Evolutionary conservation across 2,329 filamentous ascomycete genomes (phyloP), one percentile per base, ranked within the genome.

Genomic region (Ceratocystis ficicola): DNA sequence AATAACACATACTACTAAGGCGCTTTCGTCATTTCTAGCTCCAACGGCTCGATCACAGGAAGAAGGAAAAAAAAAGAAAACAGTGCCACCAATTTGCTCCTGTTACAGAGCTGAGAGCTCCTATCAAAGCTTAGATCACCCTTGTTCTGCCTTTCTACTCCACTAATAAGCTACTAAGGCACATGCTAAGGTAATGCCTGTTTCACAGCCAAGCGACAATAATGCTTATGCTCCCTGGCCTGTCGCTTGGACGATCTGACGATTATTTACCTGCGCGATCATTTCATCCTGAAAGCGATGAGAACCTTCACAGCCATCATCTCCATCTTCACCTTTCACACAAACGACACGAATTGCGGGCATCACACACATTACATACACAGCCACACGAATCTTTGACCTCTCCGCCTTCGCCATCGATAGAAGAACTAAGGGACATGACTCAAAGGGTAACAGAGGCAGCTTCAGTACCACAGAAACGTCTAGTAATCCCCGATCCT

Each of bases 401-500:
- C 61, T 64, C 57, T 17, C 66, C 46, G 44, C n/a, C 62, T 55
- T 64, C 57, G 41, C 64, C 41, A 15, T 59, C 61, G 6, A 55
- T 17, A 15, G 61, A 68, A 25, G 88, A 84, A 72, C 90, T 87
- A 82, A 75, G 71, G 59, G 75, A 76, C 76, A 66, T 25, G 6
- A 57, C 52, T 6, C 28, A 44, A 63, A 68, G 64, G 68, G 67
- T 66, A 67, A 44, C 66, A 46, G 67, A 70, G 20, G 61, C 67
- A 59, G 62, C 62, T 57, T 63, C 65, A 57, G 55, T 67, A 48
- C 44, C 63, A 6, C 64, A 50, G 62, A 59, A 64, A 60, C 61
- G 65, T 52, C 10, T 36, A 41, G 80, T 82, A n/a, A 78, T 84
- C 68, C 80, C 83, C 1, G 83, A 85, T 70, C 82, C 82, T 20